Base-by-base conservation (phyloP, 1,139 yeast species). In the Taphrina communis region DNA sequence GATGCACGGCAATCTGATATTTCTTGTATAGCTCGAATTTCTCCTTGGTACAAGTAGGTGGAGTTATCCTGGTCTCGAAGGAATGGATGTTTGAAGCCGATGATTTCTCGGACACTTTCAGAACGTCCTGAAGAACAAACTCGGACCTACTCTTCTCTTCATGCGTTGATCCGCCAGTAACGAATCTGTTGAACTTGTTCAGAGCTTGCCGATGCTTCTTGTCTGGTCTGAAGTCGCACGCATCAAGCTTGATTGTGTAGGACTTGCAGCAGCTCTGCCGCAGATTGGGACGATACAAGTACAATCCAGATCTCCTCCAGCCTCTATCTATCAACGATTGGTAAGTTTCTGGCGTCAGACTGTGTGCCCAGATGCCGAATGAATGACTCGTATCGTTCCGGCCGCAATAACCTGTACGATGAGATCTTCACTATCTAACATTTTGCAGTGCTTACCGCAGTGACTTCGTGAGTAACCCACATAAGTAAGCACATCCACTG, bases 181-280 rank as follows among this genome's bases (percentile, higher is more conserved):
- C 78, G 42, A 77, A 82, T 46, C 83, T 81, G 50, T 83, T 82
- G 74, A 90, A 89, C 72, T 88, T 80, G 74, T 88, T 89, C 5
- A 90, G 76, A 4, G 83, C 82, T 72, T 87, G 86, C 52, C 93
- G 82, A 70, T 87, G 88, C 65, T 89, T 93, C 75, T 90, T 90
- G 39, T 82, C 78, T 12, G 88, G 77, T 63, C 81, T 80, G 72
- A 86, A 82, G 52, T 77, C 75, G 0, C 75, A 75, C 46, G 83
- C 78, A 52, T 80, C 82, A 0, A 96, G 86, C n/a, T 59, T 69
- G 52, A 92, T 90, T 0, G 97, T 89, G 75, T 86, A 90, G 76
- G 87, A 82, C n/a, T 94, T 83, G 75, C 98, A 93, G 75, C 98
- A 93, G 53, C 85, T 85, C 46, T 91, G 77, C 44, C 88, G 76